phyloP scores from a whole-genome alignment of 2,329 filamentous ascomycete species.

The Capronia epimyces region DNA sequence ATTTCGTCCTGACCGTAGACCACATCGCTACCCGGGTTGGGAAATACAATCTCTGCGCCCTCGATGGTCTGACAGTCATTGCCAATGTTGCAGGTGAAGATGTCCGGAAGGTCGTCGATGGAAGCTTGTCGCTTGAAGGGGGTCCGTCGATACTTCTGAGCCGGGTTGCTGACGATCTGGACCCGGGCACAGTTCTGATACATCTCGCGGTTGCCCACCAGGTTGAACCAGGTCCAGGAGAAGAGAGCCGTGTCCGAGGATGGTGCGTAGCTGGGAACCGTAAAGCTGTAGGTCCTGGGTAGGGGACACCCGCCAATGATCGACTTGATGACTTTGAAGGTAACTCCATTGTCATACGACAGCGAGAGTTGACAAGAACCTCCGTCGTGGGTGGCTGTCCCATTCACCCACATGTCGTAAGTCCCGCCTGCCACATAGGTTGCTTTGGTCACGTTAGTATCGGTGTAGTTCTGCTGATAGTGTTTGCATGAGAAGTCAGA shows the following conservation, averaged over 20 bases:
- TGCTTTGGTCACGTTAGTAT: slow-evolving; percentile 50
- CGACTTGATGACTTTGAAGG: slow-evolving; percentile 64
- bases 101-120: slow-evolving; percentile 56
- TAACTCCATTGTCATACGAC: slow-evolving; percentile 64
- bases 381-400: slow-evolving; percentile 60
- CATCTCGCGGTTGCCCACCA: slow-evolving; percentile 72
- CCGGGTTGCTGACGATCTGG: slow-evolving; percentile 45
- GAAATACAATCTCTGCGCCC: slow-evolving; percentile 57
- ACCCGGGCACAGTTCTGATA: slow-evolving; percentile 81
- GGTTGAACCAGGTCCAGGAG: slow-evolving; percentile 74
- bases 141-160: slow-evolving; percentile 12
- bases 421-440: slow-evolving; percentile 58
- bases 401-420: slow-evolving; percentile 60
- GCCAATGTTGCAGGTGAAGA: slow-evolving; percentile 66
- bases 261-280: slow-evolving; percentile 59
- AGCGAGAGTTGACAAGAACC: slow-evolving; percentile 73
- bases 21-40: slow-evolving; percentile 58
- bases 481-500: slow-evolving; percentile 74
- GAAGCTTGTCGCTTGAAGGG: slow-evolving; percentile 15
- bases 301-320: slow-evolving; percentile 56
- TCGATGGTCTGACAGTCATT: slow-evolving; percentile 57
- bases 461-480: slow-evolving; percentile 42
- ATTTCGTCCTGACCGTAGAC: slow-evolving; percentile 33
- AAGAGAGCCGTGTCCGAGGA: slow-evolving; percentile 56
- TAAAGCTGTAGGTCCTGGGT: slow-evolving; percentile 57